These are phyloP conservation scores for Phoenix dactylifera DNA, from an alignment of 176 grass and related monocot genomes.

Conservation along the genomic window DNA sequence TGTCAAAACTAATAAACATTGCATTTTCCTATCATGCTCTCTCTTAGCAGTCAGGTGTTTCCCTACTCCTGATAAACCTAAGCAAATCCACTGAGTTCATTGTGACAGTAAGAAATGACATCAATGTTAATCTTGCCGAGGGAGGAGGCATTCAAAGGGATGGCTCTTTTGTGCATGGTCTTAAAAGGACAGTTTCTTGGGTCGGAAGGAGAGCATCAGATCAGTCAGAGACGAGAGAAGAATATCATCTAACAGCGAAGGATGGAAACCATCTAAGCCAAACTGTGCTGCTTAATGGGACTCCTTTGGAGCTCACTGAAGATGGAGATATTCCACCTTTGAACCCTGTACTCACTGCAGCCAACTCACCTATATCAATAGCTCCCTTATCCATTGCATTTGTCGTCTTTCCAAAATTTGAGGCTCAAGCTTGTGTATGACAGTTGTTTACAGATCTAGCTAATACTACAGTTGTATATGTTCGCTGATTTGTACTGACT, in stretches of 20 bases:
- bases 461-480: too few relatives aligned
- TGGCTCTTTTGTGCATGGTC: constrained; percentile 31
- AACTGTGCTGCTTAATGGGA: constrained; percentile 77
- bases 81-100: constrained; percentile 51
- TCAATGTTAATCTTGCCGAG: constrained; percentile 41
- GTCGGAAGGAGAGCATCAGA: constrained; percentile 67
- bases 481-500: too few relatives aligned
- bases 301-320: constrained; percentile 51
- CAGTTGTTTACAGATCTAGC: too few relatives aligned
- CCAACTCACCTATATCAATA: constrained; percentile 46
- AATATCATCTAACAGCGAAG: constrained; percentile 60
- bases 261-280: constrained; percentile 41
- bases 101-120: constrained; percentile 52
- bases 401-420: constrained; percentile 71
- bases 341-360: constrained; percentile 36
- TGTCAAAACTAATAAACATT: too few relatives aligned
- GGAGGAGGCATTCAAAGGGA: constrained; percentile 50
- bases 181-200: constrained; percentile 86
- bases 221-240: constrained; percentile 52
- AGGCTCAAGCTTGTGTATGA: constrained; percentile 53
- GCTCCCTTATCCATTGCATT: constrained; percentile 67
- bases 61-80: constrained; percentile 82
- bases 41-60: constrained; percentile 43
- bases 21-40: too few relatives aligned
- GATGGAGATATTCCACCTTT: constrained; percentile 59